Evolutionary conservation across 1,284 basidiomycete species (phyloP), one percentile per base, ranked within the genome.

Genomic region (Taiwanofungus camphoratus): DNA sequence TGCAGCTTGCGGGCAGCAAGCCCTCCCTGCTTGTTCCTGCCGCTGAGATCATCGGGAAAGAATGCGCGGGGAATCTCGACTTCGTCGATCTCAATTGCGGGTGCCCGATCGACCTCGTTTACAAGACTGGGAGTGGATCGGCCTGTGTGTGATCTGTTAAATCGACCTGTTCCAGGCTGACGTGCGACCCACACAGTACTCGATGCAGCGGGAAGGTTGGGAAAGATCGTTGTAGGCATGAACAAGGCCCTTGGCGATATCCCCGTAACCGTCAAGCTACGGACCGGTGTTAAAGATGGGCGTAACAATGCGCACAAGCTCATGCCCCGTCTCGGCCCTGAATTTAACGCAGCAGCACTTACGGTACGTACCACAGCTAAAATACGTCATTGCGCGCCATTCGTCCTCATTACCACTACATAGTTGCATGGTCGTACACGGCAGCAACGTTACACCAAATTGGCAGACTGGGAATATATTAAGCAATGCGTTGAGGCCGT

Each of bases 81-180:
- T 96, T 95, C 58, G 88, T 95, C 9, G 95, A 99, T 56, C 68
- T 98, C 54, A 99, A 99, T 61, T 91, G 91, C 63, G 95, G 95
- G 3, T 98, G 95, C 64, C 95, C 95, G 2, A 98, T 98, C 53
- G 95, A 99, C 64, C 70, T 99, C 36, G 89, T 99, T 1, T 98
- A 93, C 68, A 89, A 89, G 58, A 79, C 80, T 19, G 93, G 93
- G 0, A 92, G 89, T 38, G 93, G 93, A 0, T 91, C 87, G 49
- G 93, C 92, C 9, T 61, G 91, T 89, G 53, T 41, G 84, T 41
- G 7, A 9, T 15, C 27, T 31, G 32, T 39, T 19, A n/a, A 26
- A 13, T 18, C 3, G 12, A 15, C 11, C 29, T 8, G 13, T 13
- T 15, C 38, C 18, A 36, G 11, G 13, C 9, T 7, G 16, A 12